Conservation (phyloP, 495 filamentous ascomycete genomes). For the Usnea hakonensis region DNA sequence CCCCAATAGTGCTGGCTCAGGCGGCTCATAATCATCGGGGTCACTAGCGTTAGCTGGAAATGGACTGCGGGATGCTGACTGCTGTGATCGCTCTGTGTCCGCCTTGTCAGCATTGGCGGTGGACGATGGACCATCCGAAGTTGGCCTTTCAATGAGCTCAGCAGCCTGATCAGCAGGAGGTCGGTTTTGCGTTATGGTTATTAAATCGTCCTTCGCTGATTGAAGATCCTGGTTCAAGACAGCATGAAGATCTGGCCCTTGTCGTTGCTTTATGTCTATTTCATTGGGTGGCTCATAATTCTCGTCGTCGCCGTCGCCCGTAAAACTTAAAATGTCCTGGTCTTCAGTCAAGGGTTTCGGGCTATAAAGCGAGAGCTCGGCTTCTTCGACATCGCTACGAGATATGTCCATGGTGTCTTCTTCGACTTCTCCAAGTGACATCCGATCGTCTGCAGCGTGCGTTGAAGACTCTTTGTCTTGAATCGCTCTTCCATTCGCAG, state of each 20-base stretch:
- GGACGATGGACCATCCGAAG: not conserved
- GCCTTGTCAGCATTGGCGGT: not conserved
- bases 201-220: not conserved
- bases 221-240: not conserved
- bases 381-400: constrained; percentile 22
- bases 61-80: not conserved
- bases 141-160: not conserved
- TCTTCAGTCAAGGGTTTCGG: constrained; percentile 1
- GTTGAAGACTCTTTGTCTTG: not conserved
- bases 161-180: not conserved
- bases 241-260: not conserved
- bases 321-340: not conserved
- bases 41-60: constrained; percentile 14
- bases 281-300: constrained; percentile 19
- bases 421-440: constrained; percentile 15
- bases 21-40: constrained; percentile 53
- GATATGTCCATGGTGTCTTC: constrained; percentile 25
- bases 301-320: constrained; percentile 9
- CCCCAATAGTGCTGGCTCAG: constrained; percentile 38
- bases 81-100: not conserved
- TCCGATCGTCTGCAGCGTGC: not conserved
- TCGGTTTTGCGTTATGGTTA: not conserved
- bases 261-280: not conserved
- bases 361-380: constrained; percentile 12
- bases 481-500: not conserved